Evolutionary conservation across 2,329 filamentous ascomycete species (phyloP), one percentile per base, ranked within the genome.

Genomic region (Eutypa lata): DNA sequence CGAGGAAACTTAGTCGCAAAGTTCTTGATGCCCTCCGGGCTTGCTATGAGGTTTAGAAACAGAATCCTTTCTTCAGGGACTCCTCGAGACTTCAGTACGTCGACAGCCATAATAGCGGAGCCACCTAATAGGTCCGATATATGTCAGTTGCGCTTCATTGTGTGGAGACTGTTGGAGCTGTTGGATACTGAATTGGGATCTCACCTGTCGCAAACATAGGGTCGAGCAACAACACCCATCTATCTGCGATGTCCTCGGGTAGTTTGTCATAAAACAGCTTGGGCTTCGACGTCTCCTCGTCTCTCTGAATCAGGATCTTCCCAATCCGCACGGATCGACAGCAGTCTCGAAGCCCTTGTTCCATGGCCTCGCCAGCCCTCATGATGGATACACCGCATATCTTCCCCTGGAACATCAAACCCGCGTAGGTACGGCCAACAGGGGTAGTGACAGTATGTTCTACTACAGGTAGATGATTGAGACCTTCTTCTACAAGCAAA

Each of bases 341-440:
- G 75, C 94, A 99, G 73, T 99, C 93, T 55, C 94, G 83, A 56
- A 99, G 76, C 2, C 93, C 94, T 73, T 97, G 91, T 75, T 99
- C 94, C 94, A 99, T 99, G 54, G 93, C 90, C 75, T 99, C 94
- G 49, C 94, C 94, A 13, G 94, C 94, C 58, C 94, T 86, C 94
- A 99, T 97, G 65, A 99, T 99, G 7, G 90, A 96, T 16, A 99
- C 94, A 51, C 94, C 94, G 68, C 94, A 99, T 63, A 99, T 99
- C 76, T 97, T 97, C 60, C 94, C 94, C 71, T 97, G 88, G 66
- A 99, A 99, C 74, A 89, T 89, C 58, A 99, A 89, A 26, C 94
- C 94, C 33, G 89, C 84, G 73, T 99, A 99, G 49, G 84, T 84
- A 57, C 88, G 86, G 40, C 92, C 93, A 43, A 97, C 89, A 0